Conservation (phyloP, 305 asterid genomes). For the Ajuga reptans region DNA sequence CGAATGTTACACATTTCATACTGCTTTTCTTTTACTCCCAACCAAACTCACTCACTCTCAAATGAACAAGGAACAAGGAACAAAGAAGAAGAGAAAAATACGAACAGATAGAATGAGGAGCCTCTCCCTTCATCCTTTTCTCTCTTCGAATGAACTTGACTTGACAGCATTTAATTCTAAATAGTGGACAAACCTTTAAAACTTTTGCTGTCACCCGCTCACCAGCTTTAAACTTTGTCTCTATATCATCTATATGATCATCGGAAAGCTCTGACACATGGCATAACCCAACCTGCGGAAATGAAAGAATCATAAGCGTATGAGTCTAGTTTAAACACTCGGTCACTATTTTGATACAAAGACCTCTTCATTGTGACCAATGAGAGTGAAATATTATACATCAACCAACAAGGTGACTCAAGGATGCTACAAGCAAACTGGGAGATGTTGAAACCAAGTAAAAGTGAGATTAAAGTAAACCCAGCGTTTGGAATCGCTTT, state of each 20-base stretch:
- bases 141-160: slow-evolving; percentile 1
- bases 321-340: slow-evolving; percentile 2
- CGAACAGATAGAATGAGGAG: neutral
- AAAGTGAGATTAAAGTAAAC: neutral
- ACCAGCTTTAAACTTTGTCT: slow-evolving; percentile 52
- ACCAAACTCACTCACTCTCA: neutral
- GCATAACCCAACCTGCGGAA: slow-evolving; percentile 81
- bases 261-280: slow-evolving; percentile 91
- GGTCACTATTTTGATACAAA: neutral
- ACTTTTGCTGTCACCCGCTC: slow-evolving; percentile 68
- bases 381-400: neutral
- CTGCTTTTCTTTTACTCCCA: neutral
- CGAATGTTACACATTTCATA: neutral
- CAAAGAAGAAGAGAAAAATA: neutral
- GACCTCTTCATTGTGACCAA: neutral
- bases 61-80: too few species aligned
- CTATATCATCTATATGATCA: slow-evolving; percentile 47
- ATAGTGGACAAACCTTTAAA: slow-evolving; percentile 57
- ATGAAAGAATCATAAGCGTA: slow-evolving; percentile 25
- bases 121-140: neutral
- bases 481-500: neutral
- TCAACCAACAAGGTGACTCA: neutral
- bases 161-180: slow-evolving; percentile 3
- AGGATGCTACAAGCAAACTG: neutral
- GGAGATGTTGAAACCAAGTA: neutral